These are phyloP conservation scores for Neonectria faginata DNA, from an alignment of 2,329 filamentous ascomycete species.

Conservation along the genomic window DNA sequence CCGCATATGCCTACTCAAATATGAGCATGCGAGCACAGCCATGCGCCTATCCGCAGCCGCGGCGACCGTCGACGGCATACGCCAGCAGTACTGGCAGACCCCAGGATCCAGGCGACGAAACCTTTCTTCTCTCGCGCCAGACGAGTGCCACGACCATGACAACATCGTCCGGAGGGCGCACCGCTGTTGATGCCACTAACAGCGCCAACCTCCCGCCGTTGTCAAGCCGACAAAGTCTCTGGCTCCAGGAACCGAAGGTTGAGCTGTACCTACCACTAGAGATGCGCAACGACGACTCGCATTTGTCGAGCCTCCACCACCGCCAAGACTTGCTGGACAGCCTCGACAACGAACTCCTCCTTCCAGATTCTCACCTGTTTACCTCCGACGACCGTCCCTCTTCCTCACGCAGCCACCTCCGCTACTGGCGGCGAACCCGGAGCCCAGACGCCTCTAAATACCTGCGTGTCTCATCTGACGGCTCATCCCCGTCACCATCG, in stretches of 20 bases:
- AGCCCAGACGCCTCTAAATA: slow-evolving; percentile 38
- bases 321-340: slow-evolving; percentile 40
- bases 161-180: slow-evolving; percentile 22
- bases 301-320: slow-evolving; percentile 32
- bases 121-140: slow-evolving; percentile 43
- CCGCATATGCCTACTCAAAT: slow-evolving; percentile 37
- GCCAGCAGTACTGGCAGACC: slow-evolving; percentile 25
- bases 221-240: slow-evolving; percentile 26
- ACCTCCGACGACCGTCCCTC: slow-evolving; percentile 38
- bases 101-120: slow-evolving; percentile 37
- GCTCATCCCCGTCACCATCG: slow-evolving; percentile 26
- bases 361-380: slow-evolving; percentile 33
- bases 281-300: slow-evolving; percentile 19
- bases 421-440: slow-evolving; percentile 38
- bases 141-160: slow-evolving; percentile 41
- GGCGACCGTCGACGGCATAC: slow-evolving; percentile 32
- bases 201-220: slow-evolving; percentile 20
- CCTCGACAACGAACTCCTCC: slow-evolving; percentile 39
- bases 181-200: slow-evolving; percentile 24
- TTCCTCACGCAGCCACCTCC: slow-evolving; percentile 45
- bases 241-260: slow-evolving; percentile 36
- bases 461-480: slow-evolving; percentile 43
- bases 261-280: slow-evolving; percentile 35
- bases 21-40: slow-evolving; percentile 32
- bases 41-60: slow-evolving; percentile 32